Percentiles rank a stretch among this genome's conserved stretches.
phyloP scores from a whole-genome alignment of 306 rosid genomes.

The Mimosa bimucronata region DNA sequence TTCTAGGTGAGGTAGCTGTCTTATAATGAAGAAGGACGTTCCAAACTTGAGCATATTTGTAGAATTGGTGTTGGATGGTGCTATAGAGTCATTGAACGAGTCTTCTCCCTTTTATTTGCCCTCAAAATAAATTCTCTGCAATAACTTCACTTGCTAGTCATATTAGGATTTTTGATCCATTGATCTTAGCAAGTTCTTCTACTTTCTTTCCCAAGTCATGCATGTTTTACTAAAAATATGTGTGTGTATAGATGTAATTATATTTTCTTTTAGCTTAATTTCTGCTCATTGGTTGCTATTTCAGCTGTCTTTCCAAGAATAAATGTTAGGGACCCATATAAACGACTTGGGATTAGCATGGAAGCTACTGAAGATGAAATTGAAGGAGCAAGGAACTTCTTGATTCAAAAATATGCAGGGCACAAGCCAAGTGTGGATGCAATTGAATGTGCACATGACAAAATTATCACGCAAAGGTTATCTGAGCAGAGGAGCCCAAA shows the following conservation, averaged over 20 bases:
- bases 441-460: too few species aligned
- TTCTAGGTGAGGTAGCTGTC: slow-evolving; percentile 17
- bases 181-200: not conserved
- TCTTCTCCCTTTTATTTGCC: not conserved
- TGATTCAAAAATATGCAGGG: slow-evolving; percentile 75
- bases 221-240: slow-evolving; percentile 22
- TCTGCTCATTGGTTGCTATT: slow-evolving; percentile 47
- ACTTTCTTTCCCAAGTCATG: slow-evolving; percentile 3
- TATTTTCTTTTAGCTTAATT: slow-evolving; percentile 24
- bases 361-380: slow-evolving; percentile 98
- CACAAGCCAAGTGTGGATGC: slow-evolving; percentile 81
- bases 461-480: too few species aligned
- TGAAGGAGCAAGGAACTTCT: slow-evolving; percentile 91
- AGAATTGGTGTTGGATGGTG: slow-evolving; percentile 18
- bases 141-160: not conserved
- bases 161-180: slow-evolving; percentile 13
- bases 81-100: not conserved
- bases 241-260: not conserved
- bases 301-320: slow-evolving; percentile 93
- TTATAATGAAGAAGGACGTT: slow-evolving; percentile 4
- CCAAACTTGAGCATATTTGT: not conserved
- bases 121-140: not conserved
- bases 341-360: slow-evolving; percentile 90
- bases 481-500: too few species aligned
- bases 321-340: slow-evolving; percentile 85